Evolutionary conservation across 768 basidiomycete genomes (phyloP), one percentile per base, ranked within the genome.

Genomic region (Phaeotremella fagi): DNA sequence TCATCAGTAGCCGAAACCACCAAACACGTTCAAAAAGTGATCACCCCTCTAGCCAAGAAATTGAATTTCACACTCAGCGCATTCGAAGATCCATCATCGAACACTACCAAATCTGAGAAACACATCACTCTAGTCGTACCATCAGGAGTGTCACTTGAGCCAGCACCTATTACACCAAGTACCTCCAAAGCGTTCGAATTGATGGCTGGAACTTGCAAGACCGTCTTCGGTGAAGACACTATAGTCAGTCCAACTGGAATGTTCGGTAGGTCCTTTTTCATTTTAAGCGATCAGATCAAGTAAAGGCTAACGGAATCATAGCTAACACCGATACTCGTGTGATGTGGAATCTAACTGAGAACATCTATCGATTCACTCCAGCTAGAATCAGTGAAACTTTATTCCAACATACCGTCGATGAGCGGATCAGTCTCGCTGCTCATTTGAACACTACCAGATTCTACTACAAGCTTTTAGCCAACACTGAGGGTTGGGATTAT

Each of bases 401-500:
- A n/a, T 64, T 73, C 52, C 64, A 68, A 24, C 76, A 77, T 55
- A 77, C 76, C 2, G 73, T 76, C 18, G 66, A 77, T 54, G 76
- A 75, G 70, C 50, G 67, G 49, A 66, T 71, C 57, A 63, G 56
- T 28, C 55, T 73, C 25, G 60, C 62, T 9, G 75, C 66, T 4
- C 76, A 77, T 51, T 52, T 77, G 37, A 61, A 56, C 23, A 69
- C 68, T 9, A 73, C 75, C 23, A 45, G 60, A 16, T 75, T 71
- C 64, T 75, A 66, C 63, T 72, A 75, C 60, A 67, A 75, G 61
- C 66, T 76, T 9, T 35, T 76, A 25, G 55, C 51, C 14, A 77
- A 77, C 63, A 54, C 70, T 12, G 57, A 71, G 36, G 73, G 68
- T 1, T 92, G 78, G 85, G 33, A 68, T 4, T 41, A 41, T 41